Evolutionary conservation across 2,329 filamentous ascomycete genomes (phyloP).

Genomic region (Phaeoacremonium minimum): DNA sequence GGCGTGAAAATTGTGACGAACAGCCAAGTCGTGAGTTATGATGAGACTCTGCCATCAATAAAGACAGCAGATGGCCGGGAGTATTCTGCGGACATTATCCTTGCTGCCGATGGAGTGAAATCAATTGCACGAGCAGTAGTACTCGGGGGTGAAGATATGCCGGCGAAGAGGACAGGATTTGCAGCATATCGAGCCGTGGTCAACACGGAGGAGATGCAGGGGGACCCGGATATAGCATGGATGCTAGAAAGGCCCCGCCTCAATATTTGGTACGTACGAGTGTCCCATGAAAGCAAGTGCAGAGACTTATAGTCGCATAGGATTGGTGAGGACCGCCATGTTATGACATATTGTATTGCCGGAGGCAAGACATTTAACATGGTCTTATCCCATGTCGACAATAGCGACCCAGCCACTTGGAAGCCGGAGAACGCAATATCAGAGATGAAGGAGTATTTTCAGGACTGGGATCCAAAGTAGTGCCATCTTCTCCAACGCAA

Average conservation of each 20-base stretch:
- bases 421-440: constrained; percentile 16
- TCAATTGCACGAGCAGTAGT: constrained; percentile 19
- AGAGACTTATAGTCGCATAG: constrained; percentile 16
- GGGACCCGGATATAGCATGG: constrained; percentile 29
- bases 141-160: constrained; percentile 6
- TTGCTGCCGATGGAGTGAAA: constrained; percentile 30
- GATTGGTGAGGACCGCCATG: constrained; percentile 35
- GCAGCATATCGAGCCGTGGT: constrained; percentile 36
- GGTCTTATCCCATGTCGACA: constrained; percentile 37
- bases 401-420: constrained; percentile 24
- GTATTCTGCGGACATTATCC: constrained; percentile 22
- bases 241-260: constrained; percentile 30
- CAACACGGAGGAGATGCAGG: constrained; percentile 27
- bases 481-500: background rate
- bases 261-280: constrained; percentile 28
- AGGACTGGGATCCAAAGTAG: constrained; percentile 25
- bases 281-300: background rate
- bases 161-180: constrained; percentile 25
- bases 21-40: constrained; percentile 15
- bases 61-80: constrained; percentile 15
- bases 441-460: constrained; percentile 26
- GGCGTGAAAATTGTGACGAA: constrained; percentile 16
- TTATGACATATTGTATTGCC: constrained; percentile 40
- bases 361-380: constrained; percentile 38
- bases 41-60: constrained; percentile 13